phyloP scores from a whole-genome alignment of 2,329 filamentous ascomycete genomes.

The Trematosphaeria pertusa region DNA sequence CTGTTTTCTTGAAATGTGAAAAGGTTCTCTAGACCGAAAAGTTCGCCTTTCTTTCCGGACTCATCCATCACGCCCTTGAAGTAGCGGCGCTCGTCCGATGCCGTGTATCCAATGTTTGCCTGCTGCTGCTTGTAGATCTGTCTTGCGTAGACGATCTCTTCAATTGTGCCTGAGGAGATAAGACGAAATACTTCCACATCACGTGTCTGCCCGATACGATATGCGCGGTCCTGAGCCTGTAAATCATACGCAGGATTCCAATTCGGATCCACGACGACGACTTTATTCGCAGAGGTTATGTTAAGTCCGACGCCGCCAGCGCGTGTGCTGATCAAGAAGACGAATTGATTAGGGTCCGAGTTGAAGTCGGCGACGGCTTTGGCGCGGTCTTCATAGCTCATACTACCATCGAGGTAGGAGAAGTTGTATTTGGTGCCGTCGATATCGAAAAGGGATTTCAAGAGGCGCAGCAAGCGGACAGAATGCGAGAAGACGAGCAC shows the following conservation, averaged over 20 bases:
- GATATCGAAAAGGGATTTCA: slow-evolving; percentile 83
- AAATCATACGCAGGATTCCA: slow-evolving; percentile 97
- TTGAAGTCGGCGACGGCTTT: slow-evolving; percentile 91
- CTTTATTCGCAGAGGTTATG: slow-evolving; percentile 97
- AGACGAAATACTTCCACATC: slow-evolving; percentile 96
- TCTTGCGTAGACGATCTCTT: slow-evolving; percentile 95
- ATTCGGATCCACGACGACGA: slow-evolving; percentile 95
- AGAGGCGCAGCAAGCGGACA: slow-evolving; percentile 81
- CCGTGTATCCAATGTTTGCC: slow-evolving; percentile 95
- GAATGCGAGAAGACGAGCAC: slow-evolving; percentile 95
- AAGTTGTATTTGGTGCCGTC: slow-evolving; percentile 81
- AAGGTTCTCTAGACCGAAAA: slow-evolving; percentile 89
- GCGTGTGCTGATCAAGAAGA: slow-evolving; percentile 93
- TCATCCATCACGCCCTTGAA: slow-evolving; percentile 94
- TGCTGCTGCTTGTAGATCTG: slow-evolving; percentile 99
- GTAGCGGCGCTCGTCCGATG: slow-evolving; percentile 89
- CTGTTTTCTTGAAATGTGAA: slow-evolving; percentile 82
- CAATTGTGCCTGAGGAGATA: slow-evolving; percentile 88
- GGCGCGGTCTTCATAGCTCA: slow-evolving; percentile 83
- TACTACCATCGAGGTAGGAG: slow-evolving; percentile 85
- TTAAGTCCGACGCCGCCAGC: slow-evolving; percentile 94
- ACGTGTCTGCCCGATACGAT: slow-evolving; percentile 89
- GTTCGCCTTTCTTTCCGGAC: slow-evolving; percentile 83
- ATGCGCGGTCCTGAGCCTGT: slow-evolving; percentile 94
- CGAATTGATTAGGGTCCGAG: slow-evolving; percentile 82